Evolutionary conservation across 2,329 filamentous ascomycete species (phyloP), one percentile per base, ranked within the genome.

Genomic region (Phoma sp.): DNA sequence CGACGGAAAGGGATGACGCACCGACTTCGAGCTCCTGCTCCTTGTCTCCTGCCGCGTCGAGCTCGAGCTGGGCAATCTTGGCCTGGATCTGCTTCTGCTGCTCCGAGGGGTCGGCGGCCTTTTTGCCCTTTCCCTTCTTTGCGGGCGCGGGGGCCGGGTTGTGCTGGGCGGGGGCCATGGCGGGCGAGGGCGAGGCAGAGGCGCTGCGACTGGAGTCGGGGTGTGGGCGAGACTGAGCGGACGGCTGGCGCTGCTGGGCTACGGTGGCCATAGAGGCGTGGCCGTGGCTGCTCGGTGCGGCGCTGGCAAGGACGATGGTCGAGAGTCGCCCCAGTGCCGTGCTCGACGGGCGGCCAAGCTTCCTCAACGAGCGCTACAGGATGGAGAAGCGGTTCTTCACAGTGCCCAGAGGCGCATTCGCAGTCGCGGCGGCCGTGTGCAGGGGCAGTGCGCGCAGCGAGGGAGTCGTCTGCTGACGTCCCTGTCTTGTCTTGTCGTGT

Each of bases 1-100:
- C 35, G 35, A 45, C 29, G 31, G 36, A 55, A 44, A 25, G 27
- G 21, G 19, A 17, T 55, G 44, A 76, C 72, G 52, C 67, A 96
- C 92, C 92, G 74, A 99, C 97, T 81, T 98, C 95, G 58, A 90
- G 86, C 78, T 97, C 93, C 77, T 97, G 92, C 67, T 96, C 94
- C 77, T 96, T 96, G 74, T 96, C 93, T 56, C 92, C 91, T 10
- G 92, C 92, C 44, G 90, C 91, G 81, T 97, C 93, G 60, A 92
- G 90, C 76, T 99, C 95, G 55, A 99, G 81, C 79, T 98, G 95
- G 21, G 92, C 94, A 73, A 99, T 97, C 72, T 96, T 92, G 59
- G 93, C 92, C 60, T 93, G 89, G 46, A 99, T 85, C 62, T 97
- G 84, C 77, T 96, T 96, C 58, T 92, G 92, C 41, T 93, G 92